Conservation (phyloP, 371 early-diverging fungal genomes). For the Sporodiniella umbellata region DNA sequence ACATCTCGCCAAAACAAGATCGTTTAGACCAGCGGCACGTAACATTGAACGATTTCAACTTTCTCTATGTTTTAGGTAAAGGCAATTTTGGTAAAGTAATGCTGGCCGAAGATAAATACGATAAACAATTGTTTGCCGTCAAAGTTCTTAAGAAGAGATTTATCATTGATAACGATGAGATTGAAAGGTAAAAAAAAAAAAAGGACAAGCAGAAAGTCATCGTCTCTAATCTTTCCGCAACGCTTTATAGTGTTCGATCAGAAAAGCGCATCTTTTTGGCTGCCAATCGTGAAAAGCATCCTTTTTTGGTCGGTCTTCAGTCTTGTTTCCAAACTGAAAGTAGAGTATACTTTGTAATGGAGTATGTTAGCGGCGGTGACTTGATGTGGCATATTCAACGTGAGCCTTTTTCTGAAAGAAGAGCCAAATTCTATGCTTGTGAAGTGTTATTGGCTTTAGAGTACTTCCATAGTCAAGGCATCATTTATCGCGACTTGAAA, state of each 20-base stretch:
- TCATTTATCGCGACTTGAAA: constrained; percentile 52
- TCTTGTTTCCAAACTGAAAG: constrained; percentile 95
- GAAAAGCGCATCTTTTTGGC: constrained; percentile 94
- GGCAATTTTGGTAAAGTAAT: constrained; percentile 99
- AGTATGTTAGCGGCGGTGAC: constrained; percentile 99
- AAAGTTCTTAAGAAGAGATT: constrained; percentile 98
- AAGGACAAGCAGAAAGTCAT: not conserved
- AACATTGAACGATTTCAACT: constrained; percentile 81
- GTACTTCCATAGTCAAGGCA: constrained; percentile 48
- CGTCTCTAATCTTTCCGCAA: not conserved
- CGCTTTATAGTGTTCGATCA: constrained; percentile 64
- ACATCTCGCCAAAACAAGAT: not conserved
- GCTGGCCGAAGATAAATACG: constrained; percentile 90
- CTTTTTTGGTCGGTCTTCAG: constrained; percentile 97
- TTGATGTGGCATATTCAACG: constrained; percentile 97
- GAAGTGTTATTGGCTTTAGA: constrained; percentile 95
- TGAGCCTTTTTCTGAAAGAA: constrained; percentile 80
- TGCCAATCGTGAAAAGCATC: constrained; percentile 87
- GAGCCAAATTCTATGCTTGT: constrained; percentile 96
- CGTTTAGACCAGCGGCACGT: constrained; percentile 18
- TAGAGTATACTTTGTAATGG: constrained; percentile 98
- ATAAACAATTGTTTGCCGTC: constrained; percentile 88
- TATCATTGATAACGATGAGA: constrained; percentile 92
- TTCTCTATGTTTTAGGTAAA: constrained; percentile 93
- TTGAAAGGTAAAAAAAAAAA: constrained; percentile 56